A percentile compares a stretch with the other conserved stretches of the same genome.
Conservation (phyloP, 2,329 filamentous ascomycete genomes). For the Lojkania enalia region DNA sequence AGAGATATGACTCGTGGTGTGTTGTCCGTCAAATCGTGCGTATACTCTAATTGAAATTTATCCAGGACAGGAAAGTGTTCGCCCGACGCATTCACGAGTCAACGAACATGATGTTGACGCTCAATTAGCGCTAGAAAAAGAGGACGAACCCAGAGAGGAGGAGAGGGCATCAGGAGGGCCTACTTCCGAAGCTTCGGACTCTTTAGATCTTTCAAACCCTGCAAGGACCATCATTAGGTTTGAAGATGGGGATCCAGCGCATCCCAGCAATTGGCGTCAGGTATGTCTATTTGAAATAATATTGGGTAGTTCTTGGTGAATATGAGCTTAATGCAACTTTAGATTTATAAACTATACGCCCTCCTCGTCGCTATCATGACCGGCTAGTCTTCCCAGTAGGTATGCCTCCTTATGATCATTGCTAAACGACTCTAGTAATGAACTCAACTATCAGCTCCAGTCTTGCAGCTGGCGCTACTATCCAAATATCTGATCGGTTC, state of each 20-base stretch:
- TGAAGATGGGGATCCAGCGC: conserved; percentile 43
- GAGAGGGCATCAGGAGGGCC: conserved; percentile 16
- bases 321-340: too few relatives aligned
- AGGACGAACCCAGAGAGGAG: conserved; percentile 32
- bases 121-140: conserved; percentile 28
- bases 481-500: conserved; percentile 62
- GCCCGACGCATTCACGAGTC: conserved; percentile 18
- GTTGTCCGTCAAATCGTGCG: background rate
- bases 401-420: background rate
- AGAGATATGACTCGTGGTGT: conserved; percentile 29
- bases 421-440: conserved; percentile 41
- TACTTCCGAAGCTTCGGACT: conserved; percentile 16
- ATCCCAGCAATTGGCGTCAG: conserved; percentile 50
- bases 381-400: conserved; percentile 46
- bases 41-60: background rate
- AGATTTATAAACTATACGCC: conserved; percentile 60
- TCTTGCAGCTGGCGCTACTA: conserved; percentile 65
- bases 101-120: conserved; percentile 29
- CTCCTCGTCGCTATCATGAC: conserved; percentile 58
- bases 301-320: too few relatives aligned
- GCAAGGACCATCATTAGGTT: conserved; percentile 43
- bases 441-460: conserved; percentile 70
- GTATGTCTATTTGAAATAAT: conserved; percentile 17
- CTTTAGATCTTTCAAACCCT: conserved; percentile 6
- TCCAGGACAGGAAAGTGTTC: conserved; percentile 15